A percentile compares a stretch with the other conserved stretches of the same genome.
Evolutionary conservation across 1,284 basidiomycete genomes (phyloP).

Genomic region (Cryptococcus sp.): DNA sequence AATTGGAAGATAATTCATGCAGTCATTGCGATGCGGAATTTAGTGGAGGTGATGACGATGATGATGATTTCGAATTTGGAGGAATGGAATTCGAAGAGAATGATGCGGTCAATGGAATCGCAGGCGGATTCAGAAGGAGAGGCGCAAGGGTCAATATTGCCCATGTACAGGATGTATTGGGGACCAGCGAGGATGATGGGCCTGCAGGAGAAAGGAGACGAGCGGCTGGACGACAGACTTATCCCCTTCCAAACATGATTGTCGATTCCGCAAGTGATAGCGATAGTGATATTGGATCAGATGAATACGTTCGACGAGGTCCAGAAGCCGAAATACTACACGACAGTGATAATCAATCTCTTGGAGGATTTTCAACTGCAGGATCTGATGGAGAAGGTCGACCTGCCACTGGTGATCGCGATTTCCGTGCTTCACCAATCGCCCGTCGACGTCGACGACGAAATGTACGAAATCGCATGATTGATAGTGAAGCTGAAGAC

Average conservation of each 20-base stretch:
- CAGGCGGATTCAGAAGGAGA: slow-evolving; percentile 8
- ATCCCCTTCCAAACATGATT: too few species aligned
- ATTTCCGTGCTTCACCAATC: too few species aligned
- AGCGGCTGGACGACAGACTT: too few species aligned
- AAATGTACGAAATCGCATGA: neutral
- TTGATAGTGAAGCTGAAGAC: slow-evolving; percentile 9
- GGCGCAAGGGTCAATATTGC: slow-evolving; percentile 4
- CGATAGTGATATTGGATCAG: too few species aligned
- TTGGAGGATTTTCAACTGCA: neutral
- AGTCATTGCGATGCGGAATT: slow-evolving; percentile 28
- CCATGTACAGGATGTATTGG: neutral
- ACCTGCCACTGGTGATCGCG: neutral
- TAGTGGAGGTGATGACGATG: slow-evolving; percentile 17
- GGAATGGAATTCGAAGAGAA: slow-evolving; percentile 2
- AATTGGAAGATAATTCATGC: slow-evolving; percentile 33
- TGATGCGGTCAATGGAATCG: slow-evolving; percentile 3
- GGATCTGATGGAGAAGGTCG: neutral
- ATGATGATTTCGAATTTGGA: slow-evolving; percentile 1
- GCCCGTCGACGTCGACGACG: neutral
- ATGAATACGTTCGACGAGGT: too few species aligned
- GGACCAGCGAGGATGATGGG: neutral
- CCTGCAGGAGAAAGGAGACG: too few species aligned
- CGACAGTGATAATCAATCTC: neutral
- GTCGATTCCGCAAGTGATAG: too few species aligned
- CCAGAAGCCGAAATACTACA: too few species aligned